Base-by-base conservation (phyloP, 2,329 filamentous ascomycete genomes). In the Volutella citrinella region DNA sequence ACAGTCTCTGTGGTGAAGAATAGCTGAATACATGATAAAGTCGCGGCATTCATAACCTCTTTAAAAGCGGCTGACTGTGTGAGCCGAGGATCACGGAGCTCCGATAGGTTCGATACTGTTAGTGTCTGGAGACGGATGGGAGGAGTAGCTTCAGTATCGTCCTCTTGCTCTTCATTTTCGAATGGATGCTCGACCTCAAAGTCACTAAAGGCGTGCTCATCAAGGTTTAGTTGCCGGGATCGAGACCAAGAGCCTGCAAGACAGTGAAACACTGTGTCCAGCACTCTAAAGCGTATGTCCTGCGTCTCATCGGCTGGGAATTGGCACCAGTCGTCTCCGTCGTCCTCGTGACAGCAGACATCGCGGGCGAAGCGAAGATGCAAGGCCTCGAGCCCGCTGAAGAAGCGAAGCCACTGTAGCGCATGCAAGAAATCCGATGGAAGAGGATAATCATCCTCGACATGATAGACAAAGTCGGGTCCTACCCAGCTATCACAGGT, bases 191-290 rank as follows among this genome's bases (percentile, higher is more conserved):
- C 15, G 2, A 20, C 33, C 3, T 25, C 22, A 3, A 27, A 21
- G 1, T 23, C 11, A 0, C 27, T 1, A n/a, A 30, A 11, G 3
- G 27, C 34, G 1, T 3, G 9, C 5, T 30, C 1, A 6, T 47
- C 38, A 2, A 48, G 45, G 7, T 32, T 7, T 1, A 15, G 7
- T 12, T 50, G 48, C 3, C 27, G 22, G 4, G 39, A 24, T 5
- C 21, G 4, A 0, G 38, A 43, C 45, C 48, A 51, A 10, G 37
- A 10, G 0, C 48, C 47, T 2, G 32, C 28, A 6, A 43, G 22
- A 11, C 47, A 50, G 13, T 47, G 36, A 3, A 29, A 33, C 1
- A 51, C 21, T 2, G 47, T 51, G 4, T 51, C 43, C 3, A 51
- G 32, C 3, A 51, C 36, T 2, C 19, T 27, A 3, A 43, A 45